Percentiles rank a stretch among this genome's conserved stretches.
These are phyloP conservation scores for Xerocomellus amylosporus DNA, from an alignment of 768 basidiomycete genomes.

Conservation along the genomic window DNA sequence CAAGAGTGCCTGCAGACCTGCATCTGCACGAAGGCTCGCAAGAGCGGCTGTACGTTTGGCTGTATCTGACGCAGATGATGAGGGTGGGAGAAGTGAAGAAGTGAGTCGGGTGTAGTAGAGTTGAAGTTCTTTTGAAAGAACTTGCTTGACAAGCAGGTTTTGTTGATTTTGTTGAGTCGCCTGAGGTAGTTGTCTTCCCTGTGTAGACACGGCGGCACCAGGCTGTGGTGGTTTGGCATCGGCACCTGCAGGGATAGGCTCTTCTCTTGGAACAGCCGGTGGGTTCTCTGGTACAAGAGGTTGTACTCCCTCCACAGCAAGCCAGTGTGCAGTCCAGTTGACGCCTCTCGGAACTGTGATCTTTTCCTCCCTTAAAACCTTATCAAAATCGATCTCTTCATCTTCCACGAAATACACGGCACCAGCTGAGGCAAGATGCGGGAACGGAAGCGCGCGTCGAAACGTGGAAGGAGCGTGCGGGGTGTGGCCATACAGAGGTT, in stretches of 20 bases:
- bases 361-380: slow-evolving; percentile 82
- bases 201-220: slow-evolving; percentile 21
- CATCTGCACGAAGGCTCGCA: slow-evolving; percentile 84
- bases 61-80: slow-evolving; percentile 43
- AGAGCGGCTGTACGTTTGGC: slow-evolving; percentile 85
- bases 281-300: slow-evolving; percentile 96
- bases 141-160: slow-evolving; percentile 84
- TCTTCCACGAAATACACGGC: slow-evolving; percentile 93
- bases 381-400: slow-evolving; percentile 96
- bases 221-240: slow-evolving; percentile 31
- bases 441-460: slow-evolving; percentile 47
- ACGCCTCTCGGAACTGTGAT: slow-evolving; percentile 77
- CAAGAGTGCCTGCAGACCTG: slow-evolving; percentile 85
- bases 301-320: slow-evolving; percentile 97
- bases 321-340: slow-evolving; percentile 93
- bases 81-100: slow-evolving; percentile 57
- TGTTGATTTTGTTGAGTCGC: slow-evolving; percentile 51
- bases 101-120: slow-evolving; percentile 93
- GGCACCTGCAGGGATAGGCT: slow-evolving; percentile 28
- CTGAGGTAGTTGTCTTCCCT: slow-evolving; percentile 24
- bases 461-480: slow-evolving; percentile 34
- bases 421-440: slow-evolving; percentile 48
- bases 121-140: slow-evolving; percentile 90
- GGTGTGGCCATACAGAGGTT: slow-evolving; percentile 78
- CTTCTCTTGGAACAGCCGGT: slow-evolving; percentile 68